Percentiles rank a stretch among this genome's conserved stretches.
phyloP scores from a whole-genome alignment of 1,284 basidiomycete species.

The Athelia psychrophila region DNA sequence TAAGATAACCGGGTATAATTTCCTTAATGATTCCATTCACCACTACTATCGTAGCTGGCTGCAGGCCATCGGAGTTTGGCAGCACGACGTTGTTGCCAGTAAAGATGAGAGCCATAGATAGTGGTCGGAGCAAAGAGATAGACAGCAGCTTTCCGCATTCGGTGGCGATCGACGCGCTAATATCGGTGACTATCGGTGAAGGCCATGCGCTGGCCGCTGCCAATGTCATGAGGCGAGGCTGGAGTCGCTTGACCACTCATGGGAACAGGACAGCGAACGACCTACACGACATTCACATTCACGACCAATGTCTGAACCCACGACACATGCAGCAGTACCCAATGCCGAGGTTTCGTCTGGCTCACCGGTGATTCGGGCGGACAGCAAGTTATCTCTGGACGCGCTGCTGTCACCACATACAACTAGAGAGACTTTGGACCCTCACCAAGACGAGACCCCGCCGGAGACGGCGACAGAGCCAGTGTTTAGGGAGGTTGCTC shows the following conservation, averaged over 20 bases:
- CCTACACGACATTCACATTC: not conserved
- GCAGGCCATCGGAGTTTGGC: conserved; percentile 43
- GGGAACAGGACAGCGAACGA: not conserved
- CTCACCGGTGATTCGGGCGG: not conserved
- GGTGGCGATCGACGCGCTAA: too few relatives aligned
- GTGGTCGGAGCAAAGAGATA: too few relatives aligned
- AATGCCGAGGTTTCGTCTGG: conserved; percentile 4
- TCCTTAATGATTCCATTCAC: conserved; percentile 66
- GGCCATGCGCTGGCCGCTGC: not conserved
- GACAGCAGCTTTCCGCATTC: too few relatives aligned
- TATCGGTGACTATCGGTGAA: too few relatives aligned
- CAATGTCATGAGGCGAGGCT: too few relatives aligned
- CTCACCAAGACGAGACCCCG: conserved; percentile 12
- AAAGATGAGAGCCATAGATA: conserved; percentile 9
- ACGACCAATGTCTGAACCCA: conserved; percentile 3
- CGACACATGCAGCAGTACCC: conserved; percentile 11
- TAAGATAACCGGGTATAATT: conserved; percentile 36
- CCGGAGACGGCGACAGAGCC: conserved; percentile 48
- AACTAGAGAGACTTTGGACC: not conserved
- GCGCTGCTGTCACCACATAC: conserved; percentile 34
- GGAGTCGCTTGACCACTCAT: not conserved
- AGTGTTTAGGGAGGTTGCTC: conserved; percentile 57
- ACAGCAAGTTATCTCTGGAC: conserved; percentile 14
- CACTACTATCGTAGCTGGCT: conserved; percentile 72
- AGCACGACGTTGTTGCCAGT: conserved; percentile 60